Conservation (phyloP, 1,139 yeast species). For the Hyphopichia buzzinii region DNA sequence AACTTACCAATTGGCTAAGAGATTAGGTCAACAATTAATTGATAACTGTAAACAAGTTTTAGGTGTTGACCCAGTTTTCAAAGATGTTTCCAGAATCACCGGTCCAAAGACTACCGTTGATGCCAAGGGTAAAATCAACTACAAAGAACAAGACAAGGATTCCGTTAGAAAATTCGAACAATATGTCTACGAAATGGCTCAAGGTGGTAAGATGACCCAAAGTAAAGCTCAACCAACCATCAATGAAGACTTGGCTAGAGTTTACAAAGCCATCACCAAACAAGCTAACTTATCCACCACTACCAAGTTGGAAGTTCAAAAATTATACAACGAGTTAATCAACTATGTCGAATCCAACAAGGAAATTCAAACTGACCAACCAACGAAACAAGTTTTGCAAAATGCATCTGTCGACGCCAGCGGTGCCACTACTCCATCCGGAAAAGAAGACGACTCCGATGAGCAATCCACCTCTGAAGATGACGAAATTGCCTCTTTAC, state of each 20-base stretch:
- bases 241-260: slow-evolving; percentile 79
- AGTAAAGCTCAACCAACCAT: slow-evolving; percentile 62
- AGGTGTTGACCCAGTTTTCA: slow-evolving; percentile 82
- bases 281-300: slow-evolving; percentile 60
- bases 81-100: slow-evolving; percentile 90
- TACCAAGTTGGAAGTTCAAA: slow-evolving; percentile 75
- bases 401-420: slow-evolving; percentile 32
- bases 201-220: slow-evolving; percentile 84
- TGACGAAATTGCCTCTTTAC: slow-evolving; percentile 82
- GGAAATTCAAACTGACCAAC: slow-evolving; percentile 56
- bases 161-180: slow-evolving; percentile 93
- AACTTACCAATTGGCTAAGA: slow-evolving; percentile 82
- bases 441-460: slow-evolving; percentile 54
- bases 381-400: slow-evolving; percentile 42
- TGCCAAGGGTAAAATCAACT: slow-evolving; percentile 80
- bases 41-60: slow-evolving; percentile 93
- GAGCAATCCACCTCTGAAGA: slow-evolving; percentile 47
- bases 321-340: slow-evolving; percentile 74
- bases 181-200: slow-evolving; percentile 95
- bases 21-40: slow-evolving; percentile 86
- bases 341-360: slow-evolving; percentile 67
- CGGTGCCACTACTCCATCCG: slow-evolving; percentile 43
- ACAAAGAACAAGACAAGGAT: slow-evolving; percentile 83
- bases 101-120: slow-evolving; percentile 92
- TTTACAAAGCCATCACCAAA: slow-evolving; percentile 76